Evolutionary conservation across 352 stramenopile species (phyloP).

Genomic region (Globisporangium cylindrosporum): DNA sequence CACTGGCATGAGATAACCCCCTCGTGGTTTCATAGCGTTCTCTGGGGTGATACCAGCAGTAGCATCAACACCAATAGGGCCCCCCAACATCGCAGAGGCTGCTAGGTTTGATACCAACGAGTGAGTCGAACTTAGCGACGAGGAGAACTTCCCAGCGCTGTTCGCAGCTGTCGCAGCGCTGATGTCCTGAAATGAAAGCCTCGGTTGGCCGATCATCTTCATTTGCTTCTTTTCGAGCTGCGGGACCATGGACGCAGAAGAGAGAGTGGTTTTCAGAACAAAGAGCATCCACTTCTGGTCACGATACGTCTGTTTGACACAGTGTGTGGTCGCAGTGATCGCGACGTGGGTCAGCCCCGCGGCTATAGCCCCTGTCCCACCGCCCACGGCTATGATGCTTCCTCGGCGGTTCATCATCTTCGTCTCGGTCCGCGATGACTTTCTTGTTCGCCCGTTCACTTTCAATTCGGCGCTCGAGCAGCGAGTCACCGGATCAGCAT

Average conservation of each 20-base stretch:
- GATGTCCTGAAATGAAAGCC: slow-evolving; percentile 47
- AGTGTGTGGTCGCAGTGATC: slow-evolving; percentile 32
- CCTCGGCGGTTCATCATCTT: slow-evolving; percentile 4
- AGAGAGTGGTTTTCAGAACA: slow-evolving; percentile 65
- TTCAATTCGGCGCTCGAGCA: not conserved
- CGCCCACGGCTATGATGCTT: slow-evolving; percentile 3
- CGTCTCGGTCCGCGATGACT: not conserved
- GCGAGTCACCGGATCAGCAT: not conserved
- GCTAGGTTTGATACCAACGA: not conserved
- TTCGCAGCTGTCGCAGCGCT: not conserved
- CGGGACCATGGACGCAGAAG: slow-evolving; percentile 58
- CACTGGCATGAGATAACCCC: slow-evolving; percentile 47
- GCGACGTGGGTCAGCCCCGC: slow-evolving; percentile 5
- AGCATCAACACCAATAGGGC: not conserved
- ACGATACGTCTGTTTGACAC: slow-evolving; percentile 51
- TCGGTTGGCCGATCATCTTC: slow-evolving; percentile 42
- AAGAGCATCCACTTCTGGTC: slow-evolving; percentile 73
- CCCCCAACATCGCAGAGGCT: not conserved
- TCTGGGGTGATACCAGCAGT: slow-evolving; percentile 1
- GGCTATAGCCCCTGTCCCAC: not conserved
- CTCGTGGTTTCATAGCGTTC: slow-evolving; percentile 17
- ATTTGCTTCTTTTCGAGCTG: slow-evolving; percentile 72
- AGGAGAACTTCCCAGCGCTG: not conserved
- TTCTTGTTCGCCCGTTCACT: not conserved
- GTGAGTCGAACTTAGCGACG: not conserved